These are phyloP conservation scores for Annulohypoxylon stygium DNA, from an alignment of 495 filamentous ascomycete species.

Conservation along the genomic window DNA sequence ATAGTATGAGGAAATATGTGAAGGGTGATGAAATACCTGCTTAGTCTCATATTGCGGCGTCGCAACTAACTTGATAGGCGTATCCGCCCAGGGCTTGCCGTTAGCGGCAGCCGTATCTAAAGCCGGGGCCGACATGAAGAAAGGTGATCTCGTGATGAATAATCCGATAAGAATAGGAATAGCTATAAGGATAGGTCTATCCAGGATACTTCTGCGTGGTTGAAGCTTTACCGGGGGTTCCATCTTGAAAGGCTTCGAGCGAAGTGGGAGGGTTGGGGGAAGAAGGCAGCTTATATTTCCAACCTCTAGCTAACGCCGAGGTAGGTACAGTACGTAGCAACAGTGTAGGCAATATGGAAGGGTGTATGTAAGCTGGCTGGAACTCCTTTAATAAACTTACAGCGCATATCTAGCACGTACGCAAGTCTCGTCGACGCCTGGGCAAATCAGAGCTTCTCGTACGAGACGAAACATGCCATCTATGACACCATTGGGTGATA, in stretches of 20 bases:
- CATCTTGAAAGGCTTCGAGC: constrained; percentile 31
- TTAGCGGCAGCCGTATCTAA: constrained; percentile 40
- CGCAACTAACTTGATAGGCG: constrained; percentile 61
- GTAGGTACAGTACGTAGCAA: neutral
- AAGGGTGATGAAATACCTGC: constrained; percentile 48
- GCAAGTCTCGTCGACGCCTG: constrained; percentile 18
- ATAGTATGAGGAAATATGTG: neutral
- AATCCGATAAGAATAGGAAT: constrained; percentile 55
- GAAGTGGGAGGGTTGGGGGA: neutral
- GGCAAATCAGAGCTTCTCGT: constrained; percentile 31
- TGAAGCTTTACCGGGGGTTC: constrained; percentile 20
- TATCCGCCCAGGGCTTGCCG: constrained; percentile 63
- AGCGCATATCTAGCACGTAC: neutral
- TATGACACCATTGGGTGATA: constrained; percentile 32
- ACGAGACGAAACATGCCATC: constrained; percentile 43
- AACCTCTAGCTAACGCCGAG: neutral
- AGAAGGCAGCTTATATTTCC: constrained; percentile 16
- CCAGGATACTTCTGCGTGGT: constrained; percentile 42
- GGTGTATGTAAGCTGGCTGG: neutral
- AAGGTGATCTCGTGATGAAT: constrained; percentile 58
- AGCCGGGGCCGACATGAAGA: constrained; percentile 56
- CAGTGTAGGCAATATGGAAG: neutral
- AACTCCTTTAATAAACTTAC: constrained; percentile 1
- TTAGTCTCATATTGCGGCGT: constrained; percentile 62
- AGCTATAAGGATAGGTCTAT: constrained; percentile 51